Base-by-base conservation (phyloP, 2,329 filamentous ascomycete species). In the Pseudogymnoascus sp. region DNA sequence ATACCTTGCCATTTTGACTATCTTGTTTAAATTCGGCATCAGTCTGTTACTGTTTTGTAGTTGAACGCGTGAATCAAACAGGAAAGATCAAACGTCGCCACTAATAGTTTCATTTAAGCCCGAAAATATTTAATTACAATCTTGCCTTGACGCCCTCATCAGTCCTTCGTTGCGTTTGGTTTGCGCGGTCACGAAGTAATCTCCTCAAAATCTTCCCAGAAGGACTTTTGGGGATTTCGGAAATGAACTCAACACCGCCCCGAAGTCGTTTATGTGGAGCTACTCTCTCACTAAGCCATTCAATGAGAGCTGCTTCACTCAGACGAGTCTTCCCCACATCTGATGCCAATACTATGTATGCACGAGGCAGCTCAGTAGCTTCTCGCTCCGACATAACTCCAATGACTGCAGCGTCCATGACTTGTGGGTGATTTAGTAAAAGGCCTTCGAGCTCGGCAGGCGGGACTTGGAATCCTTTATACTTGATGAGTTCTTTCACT, bases 401-500 rank as follows among this genome's bases (percentile, higher is more conserved):
- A 53, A 81, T 78, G 26, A 82, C 79, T 7, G 77, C 77, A 0
- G 77, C 78, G 67, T 82, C 79, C 1, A 72, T 66, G 3, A 81
- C 72, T 3, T 71, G 65, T 1, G 72, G 71, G 64, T 81, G 77
- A 5, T 69, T 72, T 3, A 80, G 62, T 0, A 82, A 69, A 35
- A 78, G 59, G 1, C 74, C 77, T 70, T 81, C 79, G 0, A 82
- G 70, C 64, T 81, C 79, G 0, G 78, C 78, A 0, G 79, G 79
- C 9, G 79, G 76, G n/a, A 81, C 78, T 70, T 81, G 78, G 44
- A 79, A 71, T 1, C 79, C 79, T 66, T 80, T 80, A 62, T 79
- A 79, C 67, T 80, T 80, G 68, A 80, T 80, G 9, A 80, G 69
- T 63, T 80, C 76, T 69, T 78, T 70, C 65, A 68, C 10, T n/a